Conservation (phyloP, 2,329 filamentous ascomycete genomes). For the Penicillium sp. region DNA sequence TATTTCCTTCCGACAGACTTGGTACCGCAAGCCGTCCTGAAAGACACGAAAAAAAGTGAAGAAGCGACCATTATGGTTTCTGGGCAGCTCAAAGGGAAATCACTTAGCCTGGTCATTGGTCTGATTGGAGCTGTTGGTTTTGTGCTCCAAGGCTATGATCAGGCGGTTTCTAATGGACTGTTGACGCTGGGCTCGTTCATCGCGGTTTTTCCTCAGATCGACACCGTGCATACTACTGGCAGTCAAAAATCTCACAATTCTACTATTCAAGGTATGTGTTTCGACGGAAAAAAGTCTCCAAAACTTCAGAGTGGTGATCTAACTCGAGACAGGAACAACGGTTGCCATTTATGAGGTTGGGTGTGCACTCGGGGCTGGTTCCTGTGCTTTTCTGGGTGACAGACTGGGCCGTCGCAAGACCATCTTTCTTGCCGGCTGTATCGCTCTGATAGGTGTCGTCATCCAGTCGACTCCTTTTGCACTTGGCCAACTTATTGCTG, state of each 20-base stretch:
- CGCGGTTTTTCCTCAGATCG: constrained; percentile 17
- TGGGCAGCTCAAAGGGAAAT: constrained; percentile 13
- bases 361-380: constrained; percentile 22
- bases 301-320: not conserved
- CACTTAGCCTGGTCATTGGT: constrained; percentile 16
- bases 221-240: constrained; percentile 16
- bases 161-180: constrained; percentile 19
- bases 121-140: constrained; percentile 19
- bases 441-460: constrained; percentile 15
- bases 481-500: constrained; percentile 6
- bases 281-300: not conserved
- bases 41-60: not conserved
- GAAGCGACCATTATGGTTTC: not conserved
- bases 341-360: constrained; percentile 29
- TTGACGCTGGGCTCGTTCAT: constrained; percentile 20
- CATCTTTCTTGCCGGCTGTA: constrained; percentile 18
- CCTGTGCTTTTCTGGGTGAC: constrained; percentile 16
- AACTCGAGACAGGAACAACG: constrained; percentile 16
- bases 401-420: constrained; percentile 20
- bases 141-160: constrained; percentile 20
- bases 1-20: not conserved
- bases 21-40: not conserved
- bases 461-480: constrained; percentile 19
- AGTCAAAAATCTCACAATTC: constrained; percentile 17
- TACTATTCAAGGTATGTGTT: constrained; percentile 17